These are phyloP conservation scores for Crithidia fasciculata DNA, from an alignment of 208 protist species.

Conservation along the genomic window DNA sequence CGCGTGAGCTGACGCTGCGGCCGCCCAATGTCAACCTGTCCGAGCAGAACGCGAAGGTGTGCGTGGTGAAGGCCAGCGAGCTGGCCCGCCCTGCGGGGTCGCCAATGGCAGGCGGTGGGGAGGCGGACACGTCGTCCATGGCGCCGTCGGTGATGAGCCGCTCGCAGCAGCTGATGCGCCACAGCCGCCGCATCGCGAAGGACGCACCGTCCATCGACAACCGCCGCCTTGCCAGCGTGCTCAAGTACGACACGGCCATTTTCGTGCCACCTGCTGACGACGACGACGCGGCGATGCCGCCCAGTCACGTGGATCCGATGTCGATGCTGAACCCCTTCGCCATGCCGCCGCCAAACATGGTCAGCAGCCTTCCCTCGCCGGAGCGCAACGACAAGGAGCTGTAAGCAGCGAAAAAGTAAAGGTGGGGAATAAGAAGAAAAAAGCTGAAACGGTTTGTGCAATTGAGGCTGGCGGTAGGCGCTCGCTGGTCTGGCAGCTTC, in stretches of 20 bases:
- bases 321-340: slow-evolving; percentile 37
- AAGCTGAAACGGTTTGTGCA: neutral
- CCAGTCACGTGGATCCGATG: slow-evolving; percentile 41
- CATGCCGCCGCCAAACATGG: neutral
- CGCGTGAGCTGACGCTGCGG: slow-evolving; percentile 26
- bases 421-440: neutral
- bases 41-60: slow-evolving; percentile 30
- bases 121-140: slow-evolving; percentile 3
- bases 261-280: slow-evolving; percentile 30
- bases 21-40: slow-evolving; percentile 37
- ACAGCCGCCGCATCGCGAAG: slow-evolving; percentile 15
- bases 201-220: slow-evolving; percentile 22
- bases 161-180: slow-evolving; percentile 21
- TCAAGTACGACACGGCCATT: slow-evolving; percentile 44
- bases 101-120: neutral
- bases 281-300: neutral
- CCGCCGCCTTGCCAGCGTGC: slow-evolving; percentile 8
- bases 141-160: slow-evolving; percentile 13
- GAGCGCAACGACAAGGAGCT: slow-evolving; percentile 15
- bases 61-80: slow-evolving; percentile 17
- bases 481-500: too few relatives aligned
- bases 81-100: neutral
- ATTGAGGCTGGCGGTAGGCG: too few relatives aligned
- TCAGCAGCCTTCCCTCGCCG: slow-evolving; percentile 3
- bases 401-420: too few relatives aligned